Evolutionary conservation across 2,329 filamentous ascomycete species (phyloP), one percentile per base, ranked within the genome.

Genomic region (Chalaropsis thielavioides): DNA sequence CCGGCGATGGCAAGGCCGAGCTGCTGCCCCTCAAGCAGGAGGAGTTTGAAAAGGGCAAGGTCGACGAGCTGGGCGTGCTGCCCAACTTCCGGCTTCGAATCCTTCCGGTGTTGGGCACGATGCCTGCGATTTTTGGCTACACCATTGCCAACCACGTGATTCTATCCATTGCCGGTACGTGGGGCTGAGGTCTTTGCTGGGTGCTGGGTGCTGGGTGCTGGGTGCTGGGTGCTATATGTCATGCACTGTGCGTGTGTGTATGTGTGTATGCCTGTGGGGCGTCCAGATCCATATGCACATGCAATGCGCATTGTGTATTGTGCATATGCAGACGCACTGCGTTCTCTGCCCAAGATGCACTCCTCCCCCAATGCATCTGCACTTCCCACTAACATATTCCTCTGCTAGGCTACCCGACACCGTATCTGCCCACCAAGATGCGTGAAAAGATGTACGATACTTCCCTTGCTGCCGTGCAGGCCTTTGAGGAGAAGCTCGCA

Each of bases 81-180:
- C 89, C 92, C 1, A 92, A 96, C 72, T 99, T 99, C 74, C 83
- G 94, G 27, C 90, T 96, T 10, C 83, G 94, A n/a, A 99, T 99
- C 66, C 76, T 99, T 8, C 94, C 94, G 0, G 94, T 99, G 0
- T 77, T 99, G 2, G 94, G 94, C 0, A 99, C 94, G 0, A 96
- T 99, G 92, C 94, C 94, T 0, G 92, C 94, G 1, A 87, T 97
- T 0, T 99, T 99, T 73, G 94, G 94, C 8, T 88, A 96, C 65
- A 89, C 88, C 0, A 84, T 89, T 8, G 94, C 94, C 3, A 99
- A 97, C 75, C 90, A 97, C 72, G 85, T 97, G 67, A 92, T 99
- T 69, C 81, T 95, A 65, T 83, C 85, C 66, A 83, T 97, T 59
- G 78, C 81, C 5, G 78, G 78, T 78, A 71, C 17, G 68, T 64